Evolutionary conservation across 768 basidiomycete genomes (phyloP), one percentile per base, ranked within the genome.

Genomic region (Tulasnella sp.): DNA sequence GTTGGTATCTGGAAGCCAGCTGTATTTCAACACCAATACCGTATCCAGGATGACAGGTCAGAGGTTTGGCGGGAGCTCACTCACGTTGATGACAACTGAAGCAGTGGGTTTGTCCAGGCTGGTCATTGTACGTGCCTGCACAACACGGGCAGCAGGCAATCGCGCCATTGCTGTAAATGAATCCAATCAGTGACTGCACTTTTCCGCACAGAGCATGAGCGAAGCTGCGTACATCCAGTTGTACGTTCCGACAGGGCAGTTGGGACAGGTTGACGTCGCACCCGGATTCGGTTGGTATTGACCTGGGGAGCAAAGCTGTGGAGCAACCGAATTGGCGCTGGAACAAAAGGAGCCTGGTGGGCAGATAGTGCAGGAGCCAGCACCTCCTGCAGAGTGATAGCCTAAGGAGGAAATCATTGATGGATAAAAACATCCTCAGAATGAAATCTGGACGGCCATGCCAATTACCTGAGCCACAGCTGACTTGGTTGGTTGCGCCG

Each of bases 71-170:
- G 24, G 8, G 23, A 38, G 38, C 23, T 23, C 21, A 56, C 55
- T 44, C 7, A 56, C 55, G 55, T 43, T 56, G 41, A 48, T 21
- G 27, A 29, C 58, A 59, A 30, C 50, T 59, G 23, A 30, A 32
- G 23, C 58, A 59, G 23, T 49, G 50, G 4, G 58, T 59, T 27
- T 59, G 58, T 4, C 27, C 29, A 13, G 47, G 34, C 58, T 59
- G 47, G 29, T 59, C 58, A 24, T 59, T 30, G 50, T 30, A 59
- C 32, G 50, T 50, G 23, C 58, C 58, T 50, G 48, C 47, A 47
- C 58, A 59, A 23, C 58, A 59, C 23, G n/a, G 13, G 29, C 58
- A 59, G 42, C 58, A 59, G 9, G 26, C 23, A n/a, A 47, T 50
- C 8, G 58, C 58, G 15, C 45, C 58, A 1, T 59, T 7, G 1